These are phyloP conservation scores for Geranium brycei DNA, from an alignment of 345 rosid species.

Conservation along the genomic window DNA sequence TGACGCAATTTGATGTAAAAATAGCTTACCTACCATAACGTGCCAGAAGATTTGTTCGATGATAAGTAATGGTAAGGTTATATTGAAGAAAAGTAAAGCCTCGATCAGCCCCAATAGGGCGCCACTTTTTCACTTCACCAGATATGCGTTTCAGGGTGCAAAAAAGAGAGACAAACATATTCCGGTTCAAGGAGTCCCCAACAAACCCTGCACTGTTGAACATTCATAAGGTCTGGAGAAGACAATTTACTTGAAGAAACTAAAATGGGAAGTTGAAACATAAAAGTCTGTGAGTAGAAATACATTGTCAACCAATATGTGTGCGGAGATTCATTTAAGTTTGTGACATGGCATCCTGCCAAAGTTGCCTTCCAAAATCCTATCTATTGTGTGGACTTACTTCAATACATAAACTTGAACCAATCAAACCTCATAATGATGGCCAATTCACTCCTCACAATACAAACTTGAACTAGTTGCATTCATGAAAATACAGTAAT, in stretches of 20 bases:
- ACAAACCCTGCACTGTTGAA: slow-evolving; percentile 73
- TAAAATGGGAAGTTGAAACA: too few species aligned
- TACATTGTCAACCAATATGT: too few species aligned
- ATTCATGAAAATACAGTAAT: too few species aligned
- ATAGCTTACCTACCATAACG: slow-evolving; percentile 91
- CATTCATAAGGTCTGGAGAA: slow-evolving; percentile 20
- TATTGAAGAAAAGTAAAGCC: slow-evolving; percentile 67
- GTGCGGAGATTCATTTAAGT: not conserved
- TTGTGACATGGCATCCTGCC: too few species aligned
- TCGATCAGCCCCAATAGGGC: slow-evolving; percentile 85
- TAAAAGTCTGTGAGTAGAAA: too few species aligned
- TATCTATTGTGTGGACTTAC: not conserved
- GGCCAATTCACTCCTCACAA: not conserved
- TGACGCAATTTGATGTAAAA: not conserved
- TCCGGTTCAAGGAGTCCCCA: slow-evolving; percentile 90
- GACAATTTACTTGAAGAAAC: not conserved
- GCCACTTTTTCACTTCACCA: slow-evolving; percentile 73
- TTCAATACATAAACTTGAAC: not conserved
- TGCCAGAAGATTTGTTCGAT: slow-evolving; percentile 81
- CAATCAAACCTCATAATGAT: not conserved
- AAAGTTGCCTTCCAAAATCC: too few species aligned
- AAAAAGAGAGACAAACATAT: slow-evolving; percentile 84
- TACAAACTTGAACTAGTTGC: not conserved
- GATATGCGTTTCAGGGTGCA: slow-evolving; percentile 55
- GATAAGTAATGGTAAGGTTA: slow-evolving; percentile 84